Percentiles rank a stretch among this genome's conserved stretches.
phyloP scores from a whole-genome alignment of 805 yeast genomes.

The Diddensiella transvaalensis region DNA sequence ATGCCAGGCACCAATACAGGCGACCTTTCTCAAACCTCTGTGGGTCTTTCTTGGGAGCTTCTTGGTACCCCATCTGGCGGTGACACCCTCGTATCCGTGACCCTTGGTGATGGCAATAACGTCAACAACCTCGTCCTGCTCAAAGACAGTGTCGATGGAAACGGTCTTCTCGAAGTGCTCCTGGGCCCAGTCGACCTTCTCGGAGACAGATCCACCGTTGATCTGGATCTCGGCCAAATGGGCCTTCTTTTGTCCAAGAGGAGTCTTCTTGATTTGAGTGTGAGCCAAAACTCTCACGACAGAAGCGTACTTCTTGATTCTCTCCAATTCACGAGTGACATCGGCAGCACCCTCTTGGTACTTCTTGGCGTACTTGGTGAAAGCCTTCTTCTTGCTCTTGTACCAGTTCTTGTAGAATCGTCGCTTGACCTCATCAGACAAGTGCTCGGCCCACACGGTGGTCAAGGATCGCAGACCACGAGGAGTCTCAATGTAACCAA shows the following conservation, averaged over 20 bases:
- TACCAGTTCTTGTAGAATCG: constrained; percentile 99
- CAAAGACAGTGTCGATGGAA: constrained; percentile 91
- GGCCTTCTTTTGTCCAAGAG: constrained; percentile 99
- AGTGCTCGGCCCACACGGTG: constrained; percentile 99
- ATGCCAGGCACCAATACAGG: constrained; percentile 99
- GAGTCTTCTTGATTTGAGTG: constrained; percentile 99
- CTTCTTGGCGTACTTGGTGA: constrained; percentile 99
- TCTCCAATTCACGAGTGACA: constrained; percentile 93
- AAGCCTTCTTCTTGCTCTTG: constrained; percentile 99
- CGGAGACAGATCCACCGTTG: constrained; percentile 98
- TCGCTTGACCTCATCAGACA: constrained; percentile 98
- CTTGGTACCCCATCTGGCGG: constrained; percentile 99
- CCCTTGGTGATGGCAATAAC: constrained; percentile 99
- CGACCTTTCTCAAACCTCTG: constrained; percentile 99
- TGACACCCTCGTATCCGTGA: constrained; percentile 99
- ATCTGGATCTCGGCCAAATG: constrained; percentile 99
- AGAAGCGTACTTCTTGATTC: constrained; percentile 96
- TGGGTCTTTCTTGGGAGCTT: constrained; percentile 99
- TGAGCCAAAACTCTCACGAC: constrained; percentile 99
- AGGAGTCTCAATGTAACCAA: constrained; percentile 99
- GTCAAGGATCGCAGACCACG: constrained; percentile 99
- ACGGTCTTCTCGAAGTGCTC: constrained; percentile 99
- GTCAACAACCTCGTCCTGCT: constrained; percentile 98
- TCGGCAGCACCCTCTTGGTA: constrained; percentile 88
- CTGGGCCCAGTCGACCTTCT: constrained; percentile 97